These are phyloP conservation scores for Saccharomyces hybrid DNA, from an alignment of 1,139 yeast species.

Conservation along the genomic window DNA sequence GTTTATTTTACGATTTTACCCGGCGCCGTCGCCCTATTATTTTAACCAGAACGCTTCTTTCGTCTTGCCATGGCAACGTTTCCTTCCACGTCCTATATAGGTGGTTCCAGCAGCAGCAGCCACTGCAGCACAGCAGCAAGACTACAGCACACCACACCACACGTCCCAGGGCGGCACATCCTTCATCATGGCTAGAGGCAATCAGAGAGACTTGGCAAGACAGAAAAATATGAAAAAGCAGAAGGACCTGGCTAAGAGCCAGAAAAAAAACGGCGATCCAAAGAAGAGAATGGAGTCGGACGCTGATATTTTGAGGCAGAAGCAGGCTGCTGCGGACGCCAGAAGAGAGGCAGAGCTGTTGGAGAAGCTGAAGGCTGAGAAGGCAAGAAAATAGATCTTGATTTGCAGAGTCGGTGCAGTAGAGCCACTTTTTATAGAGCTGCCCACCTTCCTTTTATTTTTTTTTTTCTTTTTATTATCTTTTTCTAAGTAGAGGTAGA, in stretches of 20 bases:
- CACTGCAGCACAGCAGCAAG: neutral
- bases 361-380: slow-evolving; percentile 18
- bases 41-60: neutral
- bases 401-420: neutral
- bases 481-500: too few species aligned
- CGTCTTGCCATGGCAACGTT: slow-evolving; percentile 1
- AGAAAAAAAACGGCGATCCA: slow-evolving; percentile 76
- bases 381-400: slow-evolving; percentile 10
- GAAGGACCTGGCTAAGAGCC: slow-evolving; percentile 50
- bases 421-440: neutral
- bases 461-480: neutral
- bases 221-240: slow-evolving; percentile 79
- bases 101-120: neutral
- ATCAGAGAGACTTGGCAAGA: slow-evolving; percentile 91
- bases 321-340: slow-evolving; percentile 77
- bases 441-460: neutral
- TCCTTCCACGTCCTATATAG: neutral
- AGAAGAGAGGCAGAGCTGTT: slow-evolving; percentile 42
- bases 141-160: neutral
- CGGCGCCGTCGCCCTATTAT: neutral
- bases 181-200: slow-evolving; percentile 78
- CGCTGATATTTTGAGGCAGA: slow-evolving; percentile 80
- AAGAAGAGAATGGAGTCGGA: slow-evolving; percentile 75
- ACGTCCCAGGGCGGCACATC: neutral
- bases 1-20: neutral